Percentiles rank a stretch among this genome's conserved stretches.
Evolutionary conservation across 2,329 filamentous ascomycete genomes (phyloP).

Genomic region (Lachnellula suecica): DNA sequence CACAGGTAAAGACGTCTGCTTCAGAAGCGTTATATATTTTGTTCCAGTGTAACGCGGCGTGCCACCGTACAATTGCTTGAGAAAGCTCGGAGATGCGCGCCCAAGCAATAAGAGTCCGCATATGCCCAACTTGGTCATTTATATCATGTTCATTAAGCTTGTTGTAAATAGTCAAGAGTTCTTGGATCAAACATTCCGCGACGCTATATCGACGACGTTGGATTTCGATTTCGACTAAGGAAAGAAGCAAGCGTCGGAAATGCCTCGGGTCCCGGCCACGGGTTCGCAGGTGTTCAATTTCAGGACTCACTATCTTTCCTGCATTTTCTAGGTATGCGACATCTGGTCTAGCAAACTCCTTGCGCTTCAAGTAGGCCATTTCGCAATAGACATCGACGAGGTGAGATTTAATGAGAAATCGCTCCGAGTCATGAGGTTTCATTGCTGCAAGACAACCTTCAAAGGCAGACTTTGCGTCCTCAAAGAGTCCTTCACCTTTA

Average conservation of each 20-base stretch:
- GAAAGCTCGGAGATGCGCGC: constrained; percentile 10
- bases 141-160: constrained; percentile 6
- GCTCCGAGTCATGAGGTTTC: constrained; percentile 8
- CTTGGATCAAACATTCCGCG: constrained; percentile 9
- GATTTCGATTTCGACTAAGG: constrained; percentile 9
- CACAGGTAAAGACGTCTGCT: constrained; percentile 10
- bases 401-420: constrained; percentile 10
- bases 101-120: constrained; percentile 11
- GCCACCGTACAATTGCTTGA: constrained; percentile 9
- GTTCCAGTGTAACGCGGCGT: constrained; percentile 7
- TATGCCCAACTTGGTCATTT: constrained; percentile 10
- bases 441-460: constrained; percentile 9
- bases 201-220: constrained; percentile 3
- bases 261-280: constrained; percentile 1
- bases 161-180: constrained; percentile 8
- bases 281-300: constrained; percentile 6
- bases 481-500: constrained; percentile 9
- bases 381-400: constrained; percentile 10
- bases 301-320: constrained; percentile 7
- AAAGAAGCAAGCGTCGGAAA: constrained; percentile 9
- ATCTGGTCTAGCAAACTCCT: constrained; percentile 2
- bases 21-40: constrained; percentile 9
- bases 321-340: constrained; percentile 6
- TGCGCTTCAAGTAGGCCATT: constrained; percentile 9
- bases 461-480: constrained; percentile 10